These are phyloP conservation scores for Magnusiomyces suaveolens DNA, from an alignment of 1,139 yeast species.

Conservation along the genomic window DNA sequence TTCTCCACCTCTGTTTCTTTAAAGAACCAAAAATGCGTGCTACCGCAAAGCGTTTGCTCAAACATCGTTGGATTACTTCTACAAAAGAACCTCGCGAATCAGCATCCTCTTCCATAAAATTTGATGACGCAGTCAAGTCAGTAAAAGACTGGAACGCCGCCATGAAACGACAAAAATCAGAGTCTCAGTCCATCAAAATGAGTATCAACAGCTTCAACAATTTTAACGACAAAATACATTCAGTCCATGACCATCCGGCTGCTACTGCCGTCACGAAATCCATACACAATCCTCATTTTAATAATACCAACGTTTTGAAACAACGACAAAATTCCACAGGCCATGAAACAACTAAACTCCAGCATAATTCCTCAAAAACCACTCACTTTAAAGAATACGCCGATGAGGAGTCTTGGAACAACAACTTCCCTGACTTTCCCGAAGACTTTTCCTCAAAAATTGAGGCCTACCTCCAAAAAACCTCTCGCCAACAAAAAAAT, in stretches of 20 bases:
- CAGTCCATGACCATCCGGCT: neutral
- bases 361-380: neutral
- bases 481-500: neutral
- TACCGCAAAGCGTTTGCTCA: constrained; percentile 46
- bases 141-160: constrained; percentile 28
- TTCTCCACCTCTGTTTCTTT: constrained; percentile 67
- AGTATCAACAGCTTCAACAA: neutral
- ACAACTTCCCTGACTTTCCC: constrained; percentile 2
- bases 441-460: constrained; percentile 2
- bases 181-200: neutral
- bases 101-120: constrained; percentile 16
- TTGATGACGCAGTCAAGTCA: constrained; percentile 28
- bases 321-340: neutral
- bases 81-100: constrained; percentile 16
- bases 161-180: neutral
- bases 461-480: neutral
- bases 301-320: neutral
- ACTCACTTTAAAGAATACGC: neutral
- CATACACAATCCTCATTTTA: neutral
- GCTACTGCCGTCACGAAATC: neutral
- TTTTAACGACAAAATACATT: constrained; percentile 22
- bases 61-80: constrained; percentile 54
- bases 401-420: neutral
- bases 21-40: constrained; percentile 56
- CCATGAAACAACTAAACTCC: neutral